These are phyloP conservation scores for Geum urbanum DNA, from an alignment of 306 rosid species.

Conservation along the genomic window DNA sequence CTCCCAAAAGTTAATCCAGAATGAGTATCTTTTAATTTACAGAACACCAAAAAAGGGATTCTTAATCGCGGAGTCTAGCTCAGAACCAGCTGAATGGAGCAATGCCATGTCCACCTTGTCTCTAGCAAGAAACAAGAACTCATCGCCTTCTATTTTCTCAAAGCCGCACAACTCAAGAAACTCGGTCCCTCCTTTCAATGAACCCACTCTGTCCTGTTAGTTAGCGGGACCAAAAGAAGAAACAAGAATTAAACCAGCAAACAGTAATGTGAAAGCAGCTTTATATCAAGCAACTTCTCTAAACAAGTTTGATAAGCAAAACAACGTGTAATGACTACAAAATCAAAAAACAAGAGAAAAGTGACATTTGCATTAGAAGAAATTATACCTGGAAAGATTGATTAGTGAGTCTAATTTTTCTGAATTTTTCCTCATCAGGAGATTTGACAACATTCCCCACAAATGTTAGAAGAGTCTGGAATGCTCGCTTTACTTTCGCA, in stretches of 20 bases:
- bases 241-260: neutral
- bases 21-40: conserved; percentile 21
- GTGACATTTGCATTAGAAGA: conserved; percentile 1
- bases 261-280: neutral
- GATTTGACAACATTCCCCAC: conserved; percentile 74
- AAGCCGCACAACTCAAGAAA: conserved; percentile 93
- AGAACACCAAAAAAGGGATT: conserved; percentile 95
- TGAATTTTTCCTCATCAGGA: conserved; percentile 87
- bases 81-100: conserved; percentile 80
- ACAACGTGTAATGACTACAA: neutral
- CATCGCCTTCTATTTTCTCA: conserved; percentile 71
- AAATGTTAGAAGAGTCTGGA: conserved; percentile 80
- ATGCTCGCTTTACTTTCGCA: conserved; percentile 73
- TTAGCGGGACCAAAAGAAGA: conserved; percentile 9
- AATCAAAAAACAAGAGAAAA: neutral
- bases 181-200: conserved; percentile 71
- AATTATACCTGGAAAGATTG: conserved; percentile 71
- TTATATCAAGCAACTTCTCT: neutral
- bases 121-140: conserved; percentile 65
- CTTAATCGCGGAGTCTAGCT: conserved; percentile 84
- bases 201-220: conserved; percentile 92
- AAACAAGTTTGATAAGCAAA: neutral
- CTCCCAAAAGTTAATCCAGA: neutral
- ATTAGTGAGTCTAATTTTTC: conserved; percentile 76
- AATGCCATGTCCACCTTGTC: conserved; percentile 69